phyloP scores from a whole-genome alignment of 495 filamentous ascomycete genomes.

The Neurospora hispaniola region DNA sequence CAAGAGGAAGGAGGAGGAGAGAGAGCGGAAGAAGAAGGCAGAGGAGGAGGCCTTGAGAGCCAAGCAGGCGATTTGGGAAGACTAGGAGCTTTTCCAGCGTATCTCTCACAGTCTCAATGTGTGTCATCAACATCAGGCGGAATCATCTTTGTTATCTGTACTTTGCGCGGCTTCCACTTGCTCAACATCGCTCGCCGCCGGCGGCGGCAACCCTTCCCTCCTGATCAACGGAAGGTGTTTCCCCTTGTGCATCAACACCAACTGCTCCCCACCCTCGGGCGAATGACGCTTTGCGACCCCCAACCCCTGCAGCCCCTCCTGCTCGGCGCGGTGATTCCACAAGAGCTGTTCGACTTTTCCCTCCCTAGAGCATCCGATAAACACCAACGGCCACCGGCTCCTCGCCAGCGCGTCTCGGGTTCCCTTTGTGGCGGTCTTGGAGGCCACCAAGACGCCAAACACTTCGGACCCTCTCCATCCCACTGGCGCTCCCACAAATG shows the following conservation, averaged over 20 bases:
- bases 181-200: neutral
- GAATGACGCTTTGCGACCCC: conserved; percentile 48
- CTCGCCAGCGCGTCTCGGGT: conserved; percentile 55
- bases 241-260: conserved; percentile 50
- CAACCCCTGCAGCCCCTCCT: conserved; percentile 52
- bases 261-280: conserved; percentile 10
- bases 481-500: conserved; percentile 56
- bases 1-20: conserved; percentile 62
- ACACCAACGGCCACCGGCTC: conserved; percentile 56
- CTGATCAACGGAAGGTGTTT: conserved; percentile 21
- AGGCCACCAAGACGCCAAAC: conserved; percentile 51
- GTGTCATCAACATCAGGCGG: neutral
- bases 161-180: neutral
- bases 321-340: conserved; percentile 58
- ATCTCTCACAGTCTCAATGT: neutral
- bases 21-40: conserved; percentile 49
- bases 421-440: conserved; percentile 38
- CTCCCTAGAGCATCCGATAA: conserved; percentile 37
- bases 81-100: conserved; percentile 32
- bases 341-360: conserved; percentile 50
- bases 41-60: conserved; percentile 59
- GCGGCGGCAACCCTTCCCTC: neutral
- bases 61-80: conserved; percentile 74
- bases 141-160: neutral
- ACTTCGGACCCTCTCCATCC: conserved; percentile 52